Conservation (phyloP, 345 rosid genomes). For the Chamaenerion angustifolium region DNA sequence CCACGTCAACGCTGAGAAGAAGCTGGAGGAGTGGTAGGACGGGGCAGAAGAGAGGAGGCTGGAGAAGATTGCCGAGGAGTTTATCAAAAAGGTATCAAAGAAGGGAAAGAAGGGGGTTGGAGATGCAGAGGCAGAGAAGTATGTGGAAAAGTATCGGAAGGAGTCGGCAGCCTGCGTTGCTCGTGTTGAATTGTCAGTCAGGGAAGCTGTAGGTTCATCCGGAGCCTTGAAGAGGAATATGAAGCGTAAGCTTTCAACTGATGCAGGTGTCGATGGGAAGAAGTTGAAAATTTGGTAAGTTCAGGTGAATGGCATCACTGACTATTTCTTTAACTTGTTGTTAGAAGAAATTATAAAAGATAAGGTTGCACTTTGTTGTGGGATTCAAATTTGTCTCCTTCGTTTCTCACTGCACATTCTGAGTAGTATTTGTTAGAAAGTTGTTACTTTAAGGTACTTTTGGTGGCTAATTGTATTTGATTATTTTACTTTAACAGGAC, state of each 20-base stretch:
- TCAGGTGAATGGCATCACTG: background rate
- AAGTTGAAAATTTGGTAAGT: constrained; percentile 10
- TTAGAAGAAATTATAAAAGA: background rate
- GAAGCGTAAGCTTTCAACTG: no score
- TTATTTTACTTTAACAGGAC: constrained; percentile 31
- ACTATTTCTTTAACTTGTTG: background rate
- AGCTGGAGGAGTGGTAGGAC: constrained; percentile 83
- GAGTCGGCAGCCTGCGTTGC: no score
- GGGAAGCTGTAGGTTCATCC: no score
- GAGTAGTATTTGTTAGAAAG: no score
- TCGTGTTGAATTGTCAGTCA: no score
- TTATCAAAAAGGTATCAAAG: constrained; percentile 58
- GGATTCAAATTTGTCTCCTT: background rate
- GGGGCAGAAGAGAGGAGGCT: constrained; percentile 72
- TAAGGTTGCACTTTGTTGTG: background rate
- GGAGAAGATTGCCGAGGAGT: constrained; percentile 74
- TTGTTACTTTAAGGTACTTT: no score
- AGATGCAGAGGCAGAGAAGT: constrained; percentile 57
- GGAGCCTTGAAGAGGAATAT: no score
- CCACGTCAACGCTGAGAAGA: constrained; percentile 93
- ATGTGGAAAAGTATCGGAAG: constrained; percentile 52
- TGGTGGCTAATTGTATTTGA: no score
- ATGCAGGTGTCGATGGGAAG: constrained; percentile 10
- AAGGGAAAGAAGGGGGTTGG: constrained; percentile 65
- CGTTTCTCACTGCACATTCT: no score